Percentiles rank a stretch among this genome's conserved stretches.
phyloP scores from a whole-genome alignment of 2,329 filamentous ascomycete species.

The Colletotrichum gloeosporioides region DNA sequence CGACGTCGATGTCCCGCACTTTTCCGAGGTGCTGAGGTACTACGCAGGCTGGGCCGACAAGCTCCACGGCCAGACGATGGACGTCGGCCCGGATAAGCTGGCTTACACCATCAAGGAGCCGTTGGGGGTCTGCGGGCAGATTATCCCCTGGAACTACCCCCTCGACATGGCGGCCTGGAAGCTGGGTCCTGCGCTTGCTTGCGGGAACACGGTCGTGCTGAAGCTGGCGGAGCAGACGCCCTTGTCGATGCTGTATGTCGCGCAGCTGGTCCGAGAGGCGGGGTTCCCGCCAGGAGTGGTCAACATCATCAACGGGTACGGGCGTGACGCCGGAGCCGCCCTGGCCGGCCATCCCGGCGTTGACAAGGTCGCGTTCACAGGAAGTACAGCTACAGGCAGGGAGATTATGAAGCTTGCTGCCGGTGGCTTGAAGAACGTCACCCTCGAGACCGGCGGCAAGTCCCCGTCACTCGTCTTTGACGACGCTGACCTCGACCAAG shows the following conservation, averaged over 20 bases:
- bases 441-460: constrained; percentile 66
- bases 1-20: constrained; percentile 64
- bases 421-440: constrained; percentile 63
- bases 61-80: constrained; percentile 78
- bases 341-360: constrained; percentile 68
- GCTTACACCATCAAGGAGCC: constrained; percentile 81
- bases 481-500: constrained; percentile 66
- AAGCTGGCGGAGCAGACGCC: constrained; percentile 68
- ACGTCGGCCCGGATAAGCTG: constrained; percentile 72
- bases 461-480: constrained; percentile 64
- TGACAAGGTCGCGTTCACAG: constrained; percentile 77
- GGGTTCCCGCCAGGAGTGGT: constrained; percentile 77
- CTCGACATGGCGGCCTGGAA: constrained; percentile 78
- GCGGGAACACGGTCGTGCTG: constrained; percentile 63
- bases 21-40: constrained; percentile 65
- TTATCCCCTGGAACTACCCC: constrained; percentile 85
- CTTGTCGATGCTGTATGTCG: constrained; percentile 65
- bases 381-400: constrained; percentile 69
- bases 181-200: constrained; percentile 62
- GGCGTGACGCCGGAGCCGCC: constrained; percentile 67
- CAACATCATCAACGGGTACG: constrained; percentile 73
- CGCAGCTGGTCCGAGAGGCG: constrained; percentile 67
- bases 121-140: constrained; percentile 77
- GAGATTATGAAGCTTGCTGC: constrained; percentile 75
- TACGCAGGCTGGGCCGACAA: constrained; percentile 85